phyloP scores from a whole-genome alignment of 1,284 basidiomycete species.

The Microbotryomycetes sp. region DNA sequence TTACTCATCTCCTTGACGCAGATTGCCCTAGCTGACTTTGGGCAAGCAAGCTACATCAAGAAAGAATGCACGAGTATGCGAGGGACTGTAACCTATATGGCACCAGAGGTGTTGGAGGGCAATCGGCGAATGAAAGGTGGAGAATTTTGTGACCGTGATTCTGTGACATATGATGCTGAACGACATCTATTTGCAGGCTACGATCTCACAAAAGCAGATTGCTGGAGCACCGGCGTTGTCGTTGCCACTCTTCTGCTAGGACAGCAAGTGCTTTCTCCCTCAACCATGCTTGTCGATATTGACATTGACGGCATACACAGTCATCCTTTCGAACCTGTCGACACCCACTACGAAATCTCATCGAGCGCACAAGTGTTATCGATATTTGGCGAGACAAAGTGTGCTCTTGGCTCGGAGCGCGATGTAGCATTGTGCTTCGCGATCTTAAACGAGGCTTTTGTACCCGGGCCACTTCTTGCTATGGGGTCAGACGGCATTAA shows the following conservation, averaged over 20 bases:
- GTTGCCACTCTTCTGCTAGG: background rate
- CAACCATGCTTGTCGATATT: no score
- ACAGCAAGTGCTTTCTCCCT: background rate
- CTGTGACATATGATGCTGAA: background rate
- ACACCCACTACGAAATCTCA: no score
- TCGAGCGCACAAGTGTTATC: no score
- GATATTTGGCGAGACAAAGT: no score
- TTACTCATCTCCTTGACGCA: slow-evolving; percentile 37
- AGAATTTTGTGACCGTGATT: background rate
- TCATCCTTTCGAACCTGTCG: background rate
- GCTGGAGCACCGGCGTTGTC: background rate
- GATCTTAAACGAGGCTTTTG: no score
- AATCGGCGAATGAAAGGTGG: background rate
- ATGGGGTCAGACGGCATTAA: no score
- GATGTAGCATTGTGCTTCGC: no score
- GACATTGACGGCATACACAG: no score
- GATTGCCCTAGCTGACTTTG: slow-evolving; percentile 76
- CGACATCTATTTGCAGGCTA: background rate
- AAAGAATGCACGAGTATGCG: slow-evolving; percentile 64
- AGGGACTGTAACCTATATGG: slow-evolving; percentile 74
- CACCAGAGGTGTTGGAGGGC: slow-evolving; percentile 60
- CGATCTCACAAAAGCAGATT: background rate
- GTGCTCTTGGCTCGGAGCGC: no score
- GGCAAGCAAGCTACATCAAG: slow-evolving; percentile 62
- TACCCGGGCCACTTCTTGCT: no score